Evolutionary conservation across 306 rosid genomes (phyloP).

Genomic region (Lathyrus sativus): DNA sequence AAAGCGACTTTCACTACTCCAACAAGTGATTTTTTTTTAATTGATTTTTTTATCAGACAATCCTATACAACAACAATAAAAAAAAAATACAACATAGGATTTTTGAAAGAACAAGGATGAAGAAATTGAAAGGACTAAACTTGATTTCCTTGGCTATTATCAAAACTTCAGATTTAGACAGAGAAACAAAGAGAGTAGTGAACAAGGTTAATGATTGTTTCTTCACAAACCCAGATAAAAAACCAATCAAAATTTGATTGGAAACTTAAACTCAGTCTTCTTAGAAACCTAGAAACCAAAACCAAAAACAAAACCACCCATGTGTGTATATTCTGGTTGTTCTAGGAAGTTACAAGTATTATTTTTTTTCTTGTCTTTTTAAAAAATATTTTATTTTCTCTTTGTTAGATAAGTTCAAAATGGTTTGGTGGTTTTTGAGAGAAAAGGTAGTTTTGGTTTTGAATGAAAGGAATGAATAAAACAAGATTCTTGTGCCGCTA

Average conservation of each 20-base stretch:
- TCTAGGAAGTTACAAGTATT: constrained; percentile 49
- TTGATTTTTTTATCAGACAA: constrained; percentile 31
- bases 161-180: not conserved
- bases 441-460: constrained; percentile 44
- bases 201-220: constrained; percentile 18
- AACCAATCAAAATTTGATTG: constrained; percentile 41
- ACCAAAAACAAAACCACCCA: constrained; percentile 23
- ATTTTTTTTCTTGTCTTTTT: not conserved
- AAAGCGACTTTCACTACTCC: constrained; percentile 50
- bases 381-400: not conserved
- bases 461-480: not conserved
- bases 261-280: constrained; percentile 6
- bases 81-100: not conserved
- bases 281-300: not conserved
- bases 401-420: constrained; percentile 62
- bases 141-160: not conserved
- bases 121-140: constrained; percentile 14
- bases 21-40: constrained; percentile 11
- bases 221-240: constrained; percentile 39
- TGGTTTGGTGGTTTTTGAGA: constrained; percentile 41
- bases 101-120: not conserved
- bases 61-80: not conserved
- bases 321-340: constrained; percentile 56
- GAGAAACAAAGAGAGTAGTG: constrained; percentile 24
- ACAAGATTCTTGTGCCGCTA: constrained; percentile 35